Evolutionary conservation across 306 rosid species (phyloP).

Genomic region (Lathyrus sativus): DNA sequence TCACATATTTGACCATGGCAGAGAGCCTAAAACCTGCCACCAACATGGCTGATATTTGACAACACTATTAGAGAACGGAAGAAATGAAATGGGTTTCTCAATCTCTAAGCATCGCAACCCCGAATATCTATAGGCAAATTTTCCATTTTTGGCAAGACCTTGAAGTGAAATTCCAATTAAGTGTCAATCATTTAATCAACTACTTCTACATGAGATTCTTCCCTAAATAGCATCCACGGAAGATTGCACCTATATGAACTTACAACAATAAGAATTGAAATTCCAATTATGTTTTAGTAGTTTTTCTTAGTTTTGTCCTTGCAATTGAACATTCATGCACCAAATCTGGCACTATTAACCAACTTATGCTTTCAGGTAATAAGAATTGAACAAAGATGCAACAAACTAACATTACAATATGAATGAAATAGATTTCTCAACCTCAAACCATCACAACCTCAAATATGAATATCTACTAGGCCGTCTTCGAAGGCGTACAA

Average conservation of each 20-base stretch:
- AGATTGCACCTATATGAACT: slow-evolving; percentile 6
- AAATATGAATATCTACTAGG: not conserved
- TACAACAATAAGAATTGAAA: slow-evolving; percentile 13
- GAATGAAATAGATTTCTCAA: slow-evolving; percentile 3
- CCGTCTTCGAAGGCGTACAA: too few species aligned
- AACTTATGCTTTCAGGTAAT: not conserved
- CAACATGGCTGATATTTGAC: too few species aligned
- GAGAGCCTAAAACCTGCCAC: too few species aligned
- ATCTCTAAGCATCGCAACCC: slow-evolving; percentile 16
- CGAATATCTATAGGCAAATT: not conserved
- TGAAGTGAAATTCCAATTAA: slow-evolving; percentile 10
- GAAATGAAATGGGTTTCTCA: slow-evolving; percentile 9
- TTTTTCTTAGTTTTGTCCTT: not conserved
- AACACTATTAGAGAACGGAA: not conserved
- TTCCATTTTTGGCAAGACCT: slow-evolving; percentile 15
- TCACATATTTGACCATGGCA: too few species aligned
- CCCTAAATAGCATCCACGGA: slow-evolving; percentile 9
- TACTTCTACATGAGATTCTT: not conserved
- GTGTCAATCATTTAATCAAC: not conserved
- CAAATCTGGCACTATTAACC: not conserved
- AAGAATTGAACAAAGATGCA: slow-evolving; percentile 6
- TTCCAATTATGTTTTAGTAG: too few species aligned
- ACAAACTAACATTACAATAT: not conserved
- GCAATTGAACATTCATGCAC: slow-evolving; percentile 2
- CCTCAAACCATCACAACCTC: slow-evolving; percentile 13